Evolutionary conservation across 495 filamentous ascomycete genomes (phyloP), one percentile per base, ranked within the genome.

Genomic region (Aspergillus sparsus): DNA sequence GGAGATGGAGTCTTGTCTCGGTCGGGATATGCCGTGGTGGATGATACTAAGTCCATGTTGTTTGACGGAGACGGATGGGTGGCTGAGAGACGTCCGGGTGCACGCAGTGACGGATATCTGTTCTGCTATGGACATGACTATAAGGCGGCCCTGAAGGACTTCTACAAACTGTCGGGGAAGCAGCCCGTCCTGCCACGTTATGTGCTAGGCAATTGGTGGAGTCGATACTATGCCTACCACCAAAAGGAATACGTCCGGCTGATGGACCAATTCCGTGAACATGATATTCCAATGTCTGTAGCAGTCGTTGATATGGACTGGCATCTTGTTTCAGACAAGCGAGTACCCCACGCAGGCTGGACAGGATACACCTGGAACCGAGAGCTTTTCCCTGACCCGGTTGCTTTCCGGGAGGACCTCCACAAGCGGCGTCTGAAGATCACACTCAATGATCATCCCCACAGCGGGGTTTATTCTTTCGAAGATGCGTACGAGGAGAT

Each of bases 151-250:
- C 76, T 87, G 57, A 75, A 77, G 56, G 81, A 78, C 31, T 80
- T 83, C 27, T 85, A 84, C 66, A 72, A 74, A 6, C 50, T 87
- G 4, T 85, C 83, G 0, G 84, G 83, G 5, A 67, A 63, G 6
- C 83, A 85, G 63, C 83, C 84, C 8, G 33, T 82, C 6, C 66
- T 87, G 4, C 84, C 84, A 0, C 76, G 83, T 9, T 87, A 74
- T 71, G 73, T 78, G 0, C 67, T 87, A n/a, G 84, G 84, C 0
- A 87, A 87, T 60, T 87, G 84, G 84, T 87, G 83, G 83, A 83
- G 80, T 31, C 74, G 84, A 10, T 87, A 85, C 64, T 77, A 86
- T 63, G 73, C 71, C 1, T 87, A 84, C 62, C 64, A 65, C 2
- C 70, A 67, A 7, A 60, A 74, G 13, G 83, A 85, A 62, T 85